Conservation (phyloP, 1,284 basidiomycete species). For the Ganoderma sinense region DNA sequence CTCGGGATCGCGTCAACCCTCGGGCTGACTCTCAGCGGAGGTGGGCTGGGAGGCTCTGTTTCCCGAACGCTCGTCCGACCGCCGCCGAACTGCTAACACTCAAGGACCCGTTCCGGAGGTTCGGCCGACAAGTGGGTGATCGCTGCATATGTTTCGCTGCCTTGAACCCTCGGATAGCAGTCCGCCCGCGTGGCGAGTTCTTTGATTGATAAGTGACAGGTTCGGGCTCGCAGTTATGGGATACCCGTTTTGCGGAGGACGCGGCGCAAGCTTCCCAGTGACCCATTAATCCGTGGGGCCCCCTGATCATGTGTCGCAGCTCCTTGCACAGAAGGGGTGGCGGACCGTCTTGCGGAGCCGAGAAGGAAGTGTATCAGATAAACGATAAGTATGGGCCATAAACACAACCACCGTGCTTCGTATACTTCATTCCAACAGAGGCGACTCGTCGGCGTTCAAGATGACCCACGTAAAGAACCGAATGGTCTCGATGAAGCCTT, state of each 20-base stretch:
- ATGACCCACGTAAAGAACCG: conserved; percentile 55
- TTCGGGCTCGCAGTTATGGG: neutral
- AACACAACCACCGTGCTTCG: neutral
- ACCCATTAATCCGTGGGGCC: neutral
- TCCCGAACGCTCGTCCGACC: neutral
- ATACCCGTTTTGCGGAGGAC: neutral
- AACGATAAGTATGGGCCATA: neutral
- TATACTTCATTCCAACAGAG: conserved; percentile 19
- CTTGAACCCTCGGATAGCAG: neutral
- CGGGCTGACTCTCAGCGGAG: neutral
- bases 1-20: neutral
- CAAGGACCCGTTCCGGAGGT: neutral
- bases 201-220: neutral
- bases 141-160: neutral
- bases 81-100: neutral
- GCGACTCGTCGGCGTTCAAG: conserved; percentile 53
- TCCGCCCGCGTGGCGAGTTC: neutral
- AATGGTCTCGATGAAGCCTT: conserved; percentile 52
- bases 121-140: neutral
- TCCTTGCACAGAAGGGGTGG: neutral
- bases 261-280: neutral
- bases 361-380: neutral
- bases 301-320: neutral
- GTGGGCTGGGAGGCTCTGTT: neutral
- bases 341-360: neutral